A percentile compares a stretch with the other conserved stretches of the same genome.
Conservation (phyloP, 768 basidiomycete genomes). For the Clathrus columnatus region DNA sequence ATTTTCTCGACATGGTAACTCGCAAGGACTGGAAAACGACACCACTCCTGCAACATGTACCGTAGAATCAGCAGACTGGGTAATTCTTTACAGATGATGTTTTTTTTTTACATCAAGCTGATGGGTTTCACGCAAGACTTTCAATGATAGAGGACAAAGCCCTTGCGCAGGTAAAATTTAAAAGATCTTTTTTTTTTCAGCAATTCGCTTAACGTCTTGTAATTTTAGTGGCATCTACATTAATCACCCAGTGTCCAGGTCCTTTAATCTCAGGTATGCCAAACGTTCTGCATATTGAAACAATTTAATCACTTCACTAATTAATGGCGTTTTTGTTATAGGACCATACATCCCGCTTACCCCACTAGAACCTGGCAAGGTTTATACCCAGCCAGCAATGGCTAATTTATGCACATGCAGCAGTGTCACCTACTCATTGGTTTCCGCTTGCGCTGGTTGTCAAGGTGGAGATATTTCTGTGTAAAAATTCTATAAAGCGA, state of each 20-base stretch:
- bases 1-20: no score
- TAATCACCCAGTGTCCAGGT: background rate
- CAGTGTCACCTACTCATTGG: slow-evolving; percentile 44
- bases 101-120: background rate
- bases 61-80: background rate
- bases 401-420: slow-evolving; percentile 39
- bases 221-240: background rate
- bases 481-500: slow-evolving; percentile 19
- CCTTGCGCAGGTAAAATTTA: background rate
- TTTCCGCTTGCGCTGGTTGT: slow-evolving; percentile 51
- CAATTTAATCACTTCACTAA: no score
- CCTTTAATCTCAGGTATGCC: background rate
- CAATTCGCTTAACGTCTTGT: background rate
- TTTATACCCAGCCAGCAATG: background rate
- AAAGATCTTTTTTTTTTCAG: background rate
- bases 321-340: no score
- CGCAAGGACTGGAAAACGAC: no score
- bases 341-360: background rate
- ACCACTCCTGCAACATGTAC: background rate
- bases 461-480: slow-evolving; percentile 34
- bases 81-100: background rate
- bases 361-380: background rate
- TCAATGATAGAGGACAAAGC: background rate
- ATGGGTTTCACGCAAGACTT: background rate
- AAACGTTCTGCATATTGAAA: background rate